Percentiles rank a stretch among this genome's conserved stretches.
Evolutionary conservation across 257 asterid species (phyloP).

Genomic region (Verbena officinalis): DNA sequence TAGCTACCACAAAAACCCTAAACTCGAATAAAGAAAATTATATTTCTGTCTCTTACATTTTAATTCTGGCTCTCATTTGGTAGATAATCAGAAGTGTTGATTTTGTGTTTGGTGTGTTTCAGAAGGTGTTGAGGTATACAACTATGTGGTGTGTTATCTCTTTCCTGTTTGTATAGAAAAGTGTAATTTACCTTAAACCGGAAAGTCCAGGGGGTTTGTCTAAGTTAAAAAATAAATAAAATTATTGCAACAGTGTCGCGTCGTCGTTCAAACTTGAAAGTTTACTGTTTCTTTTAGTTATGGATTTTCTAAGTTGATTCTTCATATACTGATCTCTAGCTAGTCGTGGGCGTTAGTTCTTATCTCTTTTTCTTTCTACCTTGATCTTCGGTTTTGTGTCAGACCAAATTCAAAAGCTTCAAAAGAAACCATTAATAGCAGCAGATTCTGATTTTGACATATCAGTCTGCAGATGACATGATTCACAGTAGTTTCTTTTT

Average conservation of each 20-base stretch:
- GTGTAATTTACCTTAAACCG: conserved; percentile 24
- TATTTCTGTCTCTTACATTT: background rate
- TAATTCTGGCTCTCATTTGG: conserved; percentile 7
- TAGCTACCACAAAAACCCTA: conserved; percentile 37
- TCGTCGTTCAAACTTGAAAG: too few relatives aligned
- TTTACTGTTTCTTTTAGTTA: conserved; percentile 21
- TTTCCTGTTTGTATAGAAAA: conserved; percentile 29
- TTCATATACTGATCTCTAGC: too few relatives aligned
- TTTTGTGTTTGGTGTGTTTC: conserved; percentile 19
- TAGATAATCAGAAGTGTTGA: background rate
- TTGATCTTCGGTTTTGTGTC: conserved; percentile 42
- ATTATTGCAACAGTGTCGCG: conserved; percentile 36
- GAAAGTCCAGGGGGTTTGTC: conserved; percentile 30
- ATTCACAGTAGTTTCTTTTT: conserved; percentile 21
- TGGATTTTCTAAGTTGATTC: background rate
- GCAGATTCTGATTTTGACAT: conserved; percentile 64
- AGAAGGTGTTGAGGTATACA: conserved; percentile 21
- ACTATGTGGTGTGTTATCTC: conserved; percentile 7
- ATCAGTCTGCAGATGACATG: conserved; percentile 38
- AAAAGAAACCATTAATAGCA: conserved; percentile 26
- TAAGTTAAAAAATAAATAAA: background rate
- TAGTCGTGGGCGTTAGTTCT: background rate
- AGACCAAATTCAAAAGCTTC: conserved; percentile 34
- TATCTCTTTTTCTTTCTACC: conserved; percentile 23
- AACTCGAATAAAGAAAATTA: conserved; percentile 7